Percentiles rank a stretch among this genome's conserved stretches.
Evolutionary conservation across 768 basidiomycete genomes (phyloP).

Genomic region (Rhizopogon salebrosus): DNA sequence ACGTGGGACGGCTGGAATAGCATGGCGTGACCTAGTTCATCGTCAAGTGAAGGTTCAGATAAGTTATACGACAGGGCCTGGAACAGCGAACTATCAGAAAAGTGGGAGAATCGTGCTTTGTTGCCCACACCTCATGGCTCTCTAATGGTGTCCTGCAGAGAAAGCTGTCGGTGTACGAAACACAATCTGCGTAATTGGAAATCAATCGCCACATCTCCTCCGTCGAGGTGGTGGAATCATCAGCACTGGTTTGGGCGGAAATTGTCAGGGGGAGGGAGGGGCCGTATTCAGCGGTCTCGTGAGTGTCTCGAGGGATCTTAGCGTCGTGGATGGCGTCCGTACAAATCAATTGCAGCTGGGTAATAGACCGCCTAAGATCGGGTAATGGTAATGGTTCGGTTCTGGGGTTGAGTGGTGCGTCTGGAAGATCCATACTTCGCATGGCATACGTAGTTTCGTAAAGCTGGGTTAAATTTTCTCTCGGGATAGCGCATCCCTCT

Average conservation of each 20-base stretch:
- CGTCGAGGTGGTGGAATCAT: slow-evolving; percentile 6
- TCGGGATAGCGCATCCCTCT: slow-evolving; percentile 47
- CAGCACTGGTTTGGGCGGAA: slow-evolving; percentile 26
- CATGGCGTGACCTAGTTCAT: slow-evolving; percentile 49
- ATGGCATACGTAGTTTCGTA: slow-evolving; percentile 34
- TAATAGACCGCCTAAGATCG: slow-evolving; percentile 67
- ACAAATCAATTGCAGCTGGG: slow-evolving; percentile 54
- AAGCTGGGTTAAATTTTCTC: slow-evolving; percentile 36
- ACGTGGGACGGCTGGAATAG: slow-evolving; percentile 25
- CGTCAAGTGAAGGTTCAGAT: slow-evolving; percentile 39
- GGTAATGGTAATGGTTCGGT: slow-evolving; percentile 25
- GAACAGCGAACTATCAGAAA: slow-evolving; percentile 8
- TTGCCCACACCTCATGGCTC: slow-evolving; percentile 35
- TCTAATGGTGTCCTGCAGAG: slow-evolving; percentile 33
- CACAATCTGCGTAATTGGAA: slow-evolving; percentile 33
- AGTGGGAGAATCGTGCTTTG: background rate
- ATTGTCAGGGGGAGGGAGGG: slow-evolving; percentile 26
- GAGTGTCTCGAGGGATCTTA: slow-evolving; percentile 20
- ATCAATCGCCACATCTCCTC: slow-evolving; percentile 24
- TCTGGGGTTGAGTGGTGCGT: slow-evolving; percentile 29
- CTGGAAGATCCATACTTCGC: slow-evolving; percentile 24
- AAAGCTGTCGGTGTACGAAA: slow-evolving; percentile 54
- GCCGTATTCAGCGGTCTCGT: slow-evolving; percentile 24
- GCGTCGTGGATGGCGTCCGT: slow-evolving; percentile 27
- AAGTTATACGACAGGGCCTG: slow-evolving; percentile 26